Conservation (phyloP, 1,284 basidiomycete genomes). For the Pseudozyma sp. region DNA sequence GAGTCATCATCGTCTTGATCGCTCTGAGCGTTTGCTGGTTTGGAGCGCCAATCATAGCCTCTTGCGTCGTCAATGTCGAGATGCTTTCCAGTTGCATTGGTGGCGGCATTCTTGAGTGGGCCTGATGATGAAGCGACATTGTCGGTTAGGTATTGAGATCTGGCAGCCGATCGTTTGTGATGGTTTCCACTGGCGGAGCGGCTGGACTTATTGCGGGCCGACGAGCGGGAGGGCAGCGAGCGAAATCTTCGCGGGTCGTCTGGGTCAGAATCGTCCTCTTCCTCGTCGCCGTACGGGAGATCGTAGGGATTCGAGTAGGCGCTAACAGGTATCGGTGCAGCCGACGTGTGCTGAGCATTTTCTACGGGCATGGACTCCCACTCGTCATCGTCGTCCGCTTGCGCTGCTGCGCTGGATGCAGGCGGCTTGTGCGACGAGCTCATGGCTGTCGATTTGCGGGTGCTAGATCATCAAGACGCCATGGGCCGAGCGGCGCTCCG, state of each 20-base stretch:
- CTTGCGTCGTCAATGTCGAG: conserved; percentile 66
- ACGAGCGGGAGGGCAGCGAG: conserved; percentile 33
- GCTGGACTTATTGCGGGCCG: conserved; percentile 11
- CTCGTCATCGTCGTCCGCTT: conserved; percentile 54
- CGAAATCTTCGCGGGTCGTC: conserved; percentile 45
- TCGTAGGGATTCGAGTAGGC: conserved; percentile 40
- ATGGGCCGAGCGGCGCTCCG: background rate
- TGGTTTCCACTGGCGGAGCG: conserved; percentile 18
- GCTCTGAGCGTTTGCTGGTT: conserved; percentile 36
- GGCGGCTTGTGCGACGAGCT: conserved; percentile 25
- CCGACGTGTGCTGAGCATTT: background rate
- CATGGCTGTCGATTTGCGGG: conserved; percentile 16
- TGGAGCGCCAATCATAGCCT: conserved; percentile 66
- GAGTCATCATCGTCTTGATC: conserved; percentile 43
- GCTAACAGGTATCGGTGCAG: conserved; percentile 18
- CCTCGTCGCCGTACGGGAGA: conserved; percentile 42
- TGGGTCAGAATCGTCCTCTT: conserved; percentile 46
- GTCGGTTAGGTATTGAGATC: conserved; percentile 26
- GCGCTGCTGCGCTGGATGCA: conserved; percentile 2
- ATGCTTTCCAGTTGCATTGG: conserved; percentile 61
- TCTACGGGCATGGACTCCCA: conserved; percentile 61
- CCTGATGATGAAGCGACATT: conserved; percentile 6
- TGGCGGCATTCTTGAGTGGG: conserved; percentile 22
- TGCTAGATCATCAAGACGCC: conserved; percentile 13
- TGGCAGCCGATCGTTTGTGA: conserved; percentile 26